A percentile compares a stretch with the other conserved stretches of the same genome.
Conservation (phyloP, 2,329 filamentous ascomycete genomes). For the Capronia epimyces region DNA sequence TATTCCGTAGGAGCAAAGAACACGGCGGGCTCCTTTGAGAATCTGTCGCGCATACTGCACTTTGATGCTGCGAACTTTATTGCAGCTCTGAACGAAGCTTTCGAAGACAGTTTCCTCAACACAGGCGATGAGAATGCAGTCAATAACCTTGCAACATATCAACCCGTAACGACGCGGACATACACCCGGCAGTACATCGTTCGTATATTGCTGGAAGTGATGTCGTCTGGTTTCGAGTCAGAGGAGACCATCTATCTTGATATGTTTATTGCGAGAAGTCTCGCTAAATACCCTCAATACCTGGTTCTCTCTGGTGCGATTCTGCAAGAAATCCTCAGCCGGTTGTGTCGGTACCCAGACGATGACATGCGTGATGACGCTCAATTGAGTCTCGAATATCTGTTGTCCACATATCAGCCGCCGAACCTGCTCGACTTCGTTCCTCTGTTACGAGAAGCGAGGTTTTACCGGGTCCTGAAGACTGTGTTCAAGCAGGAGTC, state of each 20-base stretch:
- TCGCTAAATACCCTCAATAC: conserved; percentile 95
- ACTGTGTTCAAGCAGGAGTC: conserved; percentile 74
- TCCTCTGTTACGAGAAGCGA: conserved; percentile 68
- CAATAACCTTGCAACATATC: conserved; percentile 57
- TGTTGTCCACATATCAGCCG: conserved; percentile 88
- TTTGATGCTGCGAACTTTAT: conserved; percentile 90
- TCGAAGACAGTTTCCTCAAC: conserved; percentile 91
- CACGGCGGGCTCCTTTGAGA: conserved; percentile 70
- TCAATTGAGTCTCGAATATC: conserved; percentile 92
- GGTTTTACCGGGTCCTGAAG: conserved; percentile 88
- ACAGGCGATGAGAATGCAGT: conserved; percentile 41
- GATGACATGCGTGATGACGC: conserved; percentile 82
- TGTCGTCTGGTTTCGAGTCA: conserved; percentile 69
- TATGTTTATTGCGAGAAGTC: conserved; percentile 95
- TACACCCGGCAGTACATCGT: conserved; percentile 75
- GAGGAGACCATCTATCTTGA: conserved; percentile 90
- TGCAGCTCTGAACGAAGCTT: conserved; percentile 93
- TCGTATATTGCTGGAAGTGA: conserved; percentile 83
- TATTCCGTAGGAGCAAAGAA: background rate
- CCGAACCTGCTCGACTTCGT: conserved; percentile 72
- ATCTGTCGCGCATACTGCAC: conserved; percentile 74
- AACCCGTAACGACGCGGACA: conserved; percentile 33
- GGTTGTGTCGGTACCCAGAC: conserved; percentile 78
- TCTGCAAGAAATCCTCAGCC: conserved; percentile 71
- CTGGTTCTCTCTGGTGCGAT: conserved; percentile 83